Percentiles rank a stretch among this genome's conserved stretches.
Evolutionary conservation across 164 flowering plant genomes (phyloP).

Genomic region (Magnolia officinalis): DNA sequence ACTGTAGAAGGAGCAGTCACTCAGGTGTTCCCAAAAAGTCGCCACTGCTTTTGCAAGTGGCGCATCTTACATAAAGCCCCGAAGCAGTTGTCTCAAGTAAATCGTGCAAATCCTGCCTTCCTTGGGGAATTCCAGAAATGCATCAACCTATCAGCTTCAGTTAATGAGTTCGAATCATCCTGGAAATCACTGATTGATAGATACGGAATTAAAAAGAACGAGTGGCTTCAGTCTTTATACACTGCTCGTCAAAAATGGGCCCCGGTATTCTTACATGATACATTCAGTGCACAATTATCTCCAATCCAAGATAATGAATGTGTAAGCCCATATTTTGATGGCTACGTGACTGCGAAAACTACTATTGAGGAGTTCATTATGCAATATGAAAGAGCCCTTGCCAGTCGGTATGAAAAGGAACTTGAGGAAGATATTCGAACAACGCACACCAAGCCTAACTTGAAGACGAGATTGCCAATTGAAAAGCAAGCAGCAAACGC

Average conservation of each 20-base stretch:
- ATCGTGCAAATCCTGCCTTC: constrained; percentile 42
- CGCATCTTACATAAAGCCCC: constrained; percentile 59
- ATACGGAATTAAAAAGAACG: constrained; percentile 49
- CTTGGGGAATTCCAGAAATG: constrained; percentile 56
- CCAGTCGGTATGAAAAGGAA: constrained; percentile 47
- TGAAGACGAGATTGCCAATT: constrained; percentile 85
- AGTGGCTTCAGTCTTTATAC: constrained; percentile 56
- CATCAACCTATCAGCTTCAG: constrained; percentile 52
- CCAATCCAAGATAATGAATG: constrained; percentile 34
- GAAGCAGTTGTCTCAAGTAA: constrained; percentile 50
- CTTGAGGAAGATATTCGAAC: constrained; percentile 59
- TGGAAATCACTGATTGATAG: constrained; percentile 53
- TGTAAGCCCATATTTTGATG: constrained; percentile 60
- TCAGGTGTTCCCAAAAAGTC: constrained; percentile 49
- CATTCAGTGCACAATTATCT: constrained; percentile 54
- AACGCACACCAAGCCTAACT: constrained; percentile 52
- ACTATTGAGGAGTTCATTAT: constrained; percentile 39
- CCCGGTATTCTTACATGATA: constrained; percentile 51
- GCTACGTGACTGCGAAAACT: constrained; percentile 64
- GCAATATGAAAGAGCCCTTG: constrained; percentile 54
- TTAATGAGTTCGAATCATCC: constrained; percentile 58
- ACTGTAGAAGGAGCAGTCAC: constrained; percentile 46
- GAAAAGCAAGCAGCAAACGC: constrained; percentile 80
- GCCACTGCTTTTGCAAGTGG: constrained; percentile 61
- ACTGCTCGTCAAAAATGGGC: constrained; percentile 53